Evolutionary conservation across 345 rosid species (phyloP), one percentile per base, ranked within the genome.

Genomic region (Arabidopsis thaliana): DNA sequence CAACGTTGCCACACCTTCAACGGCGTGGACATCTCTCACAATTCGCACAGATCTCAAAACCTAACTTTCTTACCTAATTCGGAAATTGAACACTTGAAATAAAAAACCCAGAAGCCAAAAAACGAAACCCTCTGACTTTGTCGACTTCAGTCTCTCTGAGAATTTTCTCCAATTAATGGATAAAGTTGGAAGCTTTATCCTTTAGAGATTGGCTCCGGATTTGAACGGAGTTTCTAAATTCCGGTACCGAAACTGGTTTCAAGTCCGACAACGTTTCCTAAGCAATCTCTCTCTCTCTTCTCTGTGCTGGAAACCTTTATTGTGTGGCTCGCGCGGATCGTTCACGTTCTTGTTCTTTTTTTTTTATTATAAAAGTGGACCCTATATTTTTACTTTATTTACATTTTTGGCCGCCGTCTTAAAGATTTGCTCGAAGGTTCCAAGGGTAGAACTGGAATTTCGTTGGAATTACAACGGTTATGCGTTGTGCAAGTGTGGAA

Each of bases 211-310:
- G 80, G 76, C 58, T 61, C 45, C 97, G 97, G 97, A 91, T 93
- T 77, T 74, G 60, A 89, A 83, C 69, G 69, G 81, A 45, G 78
- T 76, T 80, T 74, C 82, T 84, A 71, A 93, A 89, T 79, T 86
- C 90, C 93, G 93, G 86, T 89, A 75, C 77, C 57, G 78, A 59
- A 70, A 79, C 67, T 66, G 79, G 40, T 83, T 94, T 94, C 72
- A 77, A 84, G 85, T 88, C 98, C 98, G 95, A 74, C 82, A 88
- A 93, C 91, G 90, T 85, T 90, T 85, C 81, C 60, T 42, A 87
- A 82, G 82, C 87, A 82, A 81, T 62, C 69, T 48, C 67, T 59
- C 61, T 57, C 42, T 62, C 60, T 60, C 52, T 76, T 78, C 84
- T 82, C 76, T 63, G 50, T 72, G 72, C 55, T 56, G 69, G 74